Base-by-base conservation (phyloP, 805 yeast genomes). In the Myxozyma monticola region DNA sequence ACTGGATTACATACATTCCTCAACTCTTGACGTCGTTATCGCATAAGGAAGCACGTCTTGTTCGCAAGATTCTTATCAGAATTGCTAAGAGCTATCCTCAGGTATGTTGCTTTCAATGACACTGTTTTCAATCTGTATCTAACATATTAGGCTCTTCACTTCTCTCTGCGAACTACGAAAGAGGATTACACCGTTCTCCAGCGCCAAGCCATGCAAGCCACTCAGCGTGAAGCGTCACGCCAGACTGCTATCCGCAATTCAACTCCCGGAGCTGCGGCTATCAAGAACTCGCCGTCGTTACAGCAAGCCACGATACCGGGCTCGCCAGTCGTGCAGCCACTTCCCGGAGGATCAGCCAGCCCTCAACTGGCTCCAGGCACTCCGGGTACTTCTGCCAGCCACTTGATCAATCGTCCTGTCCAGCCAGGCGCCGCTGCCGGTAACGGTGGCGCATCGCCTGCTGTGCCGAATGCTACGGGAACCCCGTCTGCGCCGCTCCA, bases 51-150 rank as follows among this genome's bases (percentile, higher is more conserved):
- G 98, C 97, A 0, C 78, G 80, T 48, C 75, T 89, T 67, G 96
- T 91, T 1, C 83, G 96, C 54, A 89, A 83, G 61, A 85, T 93
- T 37, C 76, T 93, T 65, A 85, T 89, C 46, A 77, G 93, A 59
- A 93, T 93, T 64, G 99, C 99, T 1, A 93, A 93, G 72, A 84
- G 89, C 45, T 95, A 86, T 70, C 99, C 99, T 1, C 99, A 93
- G 70, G 56, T 51, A 48, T 10, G 45, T 37, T 18, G 20, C 15
- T 14, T 15, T 18, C 4, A 3, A 5, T 40, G 15, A n/a, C 7
- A 8, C 5, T 29, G 26, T 25, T 8, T 29, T 15, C 12, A 9
- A 28, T 14, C 31, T 9, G 31, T 28, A 9, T 28, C 9, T 10
- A 10, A 9, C 14, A 28, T 2, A 4, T 14, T 21, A 51, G 53